These are phyloP conservation scores for Auriscalpium orientale DNA, from an alignment of 768 basidiomycete genomes.

Conservation along the genomic window DNA sequence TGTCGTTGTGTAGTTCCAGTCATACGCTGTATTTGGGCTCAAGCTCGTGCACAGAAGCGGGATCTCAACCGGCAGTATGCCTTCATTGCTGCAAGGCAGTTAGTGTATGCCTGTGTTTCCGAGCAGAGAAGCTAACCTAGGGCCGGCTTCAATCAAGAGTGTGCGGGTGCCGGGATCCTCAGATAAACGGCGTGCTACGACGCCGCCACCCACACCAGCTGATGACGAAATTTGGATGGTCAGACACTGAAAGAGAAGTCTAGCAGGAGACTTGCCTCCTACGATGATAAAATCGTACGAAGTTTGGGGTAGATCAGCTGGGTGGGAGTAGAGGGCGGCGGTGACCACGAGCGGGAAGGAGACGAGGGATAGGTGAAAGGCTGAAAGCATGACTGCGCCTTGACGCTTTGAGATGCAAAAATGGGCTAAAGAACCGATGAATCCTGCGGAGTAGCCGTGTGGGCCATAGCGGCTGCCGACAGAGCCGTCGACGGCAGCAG, in stretches of 20 bases:
- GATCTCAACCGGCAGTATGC: slow-evolving; percentile 10
- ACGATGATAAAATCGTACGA: background rate
- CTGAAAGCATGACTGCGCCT: too few species aligned
- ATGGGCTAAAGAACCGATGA: too few species aligned
- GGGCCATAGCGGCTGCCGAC: too few species aligned
- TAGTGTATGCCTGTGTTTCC: too few species aligned
- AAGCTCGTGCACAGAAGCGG: slow-evolving; percentile 12
- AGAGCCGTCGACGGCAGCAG: too few species aligned
- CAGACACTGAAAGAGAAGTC: background rate
- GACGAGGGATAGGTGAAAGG: background rate
- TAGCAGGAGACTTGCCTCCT: background rate
- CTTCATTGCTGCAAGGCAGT: slow-evolving; percentile 6
- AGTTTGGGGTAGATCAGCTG: background rate
- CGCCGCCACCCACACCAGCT: background rate
- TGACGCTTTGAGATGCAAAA: too few species aligned
- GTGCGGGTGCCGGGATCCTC: background rate
- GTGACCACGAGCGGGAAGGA: background rate
- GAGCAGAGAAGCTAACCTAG: background rate
- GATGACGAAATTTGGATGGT: too few species aligned
- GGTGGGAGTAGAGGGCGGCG: background rate
- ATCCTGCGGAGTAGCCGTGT: too few species aligned
- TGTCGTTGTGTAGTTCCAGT: slow-evolving; percentile 25
- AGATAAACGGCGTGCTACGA: background rate
- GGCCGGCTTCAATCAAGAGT: background rate
- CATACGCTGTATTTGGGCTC: slow-evolving; percentile 11